phyloP scores from a whole-genome alignment of 441 rosid genomes.

The Bruguiera hainesii region DNA sequence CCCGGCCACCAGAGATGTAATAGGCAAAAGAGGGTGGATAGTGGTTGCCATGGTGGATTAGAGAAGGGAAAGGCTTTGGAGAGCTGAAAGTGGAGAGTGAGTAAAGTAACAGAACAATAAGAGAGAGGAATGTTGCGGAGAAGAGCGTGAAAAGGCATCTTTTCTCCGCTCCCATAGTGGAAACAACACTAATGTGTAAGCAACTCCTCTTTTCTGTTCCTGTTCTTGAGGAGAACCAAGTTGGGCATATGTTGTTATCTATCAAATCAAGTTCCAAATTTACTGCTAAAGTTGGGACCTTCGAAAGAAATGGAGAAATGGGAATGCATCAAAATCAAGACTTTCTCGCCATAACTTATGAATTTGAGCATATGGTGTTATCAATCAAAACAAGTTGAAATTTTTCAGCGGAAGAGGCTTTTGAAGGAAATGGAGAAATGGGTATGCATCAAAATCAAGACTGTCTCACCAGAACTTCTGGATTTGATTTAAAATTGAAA shows the following conservation, averaged over 20 bases:
- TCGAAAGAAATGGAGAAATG: not conserved
- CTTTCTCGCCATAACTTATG: not conserved
- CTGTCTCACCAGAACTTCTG: not conserved
- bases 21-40: conserved; percentile 69
- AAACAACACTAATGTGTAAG: conserved; percentile 7
- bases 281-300: conserved; percentile 5
- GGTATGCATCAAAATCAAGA: conserved; percentile 1
- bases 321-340: conserved; percentile 6
- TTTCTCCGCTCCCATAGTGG: conserved; percentile 83
- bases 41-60: conserved; percentile 64
- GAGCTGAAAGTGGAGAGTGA: conserved; percentile 74
- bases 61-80: conserved; percentile 66
- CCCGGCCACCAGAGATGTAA: conserved; percentile 74
- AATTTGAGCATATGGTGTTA: not conserved
- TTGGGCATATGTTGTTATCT: conserved; percentile 19
- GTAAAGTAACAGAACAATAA: conserved; percentile 63
- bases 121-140: conserved; percentile 65
- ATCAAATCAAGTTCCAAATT: conserved; percentile 12
- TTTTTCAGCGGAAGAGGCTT: not conserved
- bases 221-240: conserved; percentile 1
- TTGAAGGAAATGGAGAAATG: not conserved
- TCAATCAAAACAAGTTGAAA: not conserved
- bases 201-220: not conserved
- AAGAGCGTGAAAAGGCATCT: conserved; percentile 87
- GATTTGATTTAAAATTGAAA: not conserved